Percentiles rank a stretch among this genome's conserved stretches.
phyloP scores from a whole-genome alignment of 352 stramenopile genomes.

The Phytophthora nicotianae region DNA sequence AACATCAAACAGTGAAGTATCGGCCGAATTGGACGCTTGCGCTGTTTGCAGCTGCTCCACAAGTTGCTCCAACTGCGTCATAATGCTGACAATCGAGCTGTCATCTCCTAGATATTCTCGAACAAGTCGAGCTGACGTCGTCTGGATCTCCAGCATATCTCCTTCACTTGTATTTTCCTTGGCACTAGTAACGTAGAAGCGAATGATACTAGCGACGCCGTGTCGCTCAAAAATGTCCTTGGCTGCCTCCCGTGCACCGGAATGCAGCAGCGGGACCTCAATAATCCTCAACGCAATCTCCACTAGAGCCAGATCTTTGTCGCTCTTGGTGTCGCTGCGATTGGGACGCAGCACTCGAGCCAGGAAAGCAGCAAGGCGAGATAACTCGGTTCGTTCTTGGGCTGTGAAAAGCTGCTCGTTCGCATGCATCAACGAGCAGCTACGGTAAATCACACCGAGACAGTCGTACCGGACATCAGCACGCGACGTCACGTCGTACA shows the following conservation, averaged over 20 bases:
- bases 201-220: conserved; percentile 58
- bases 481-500: conserved; percentile 61
- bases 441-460: conserved; percentile 55
- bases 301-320: conserved; percentile 39
- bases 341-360: conserved; percentile 60
- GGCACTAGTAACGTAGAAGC: conserved; percentile 43
- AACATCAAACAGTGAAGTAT: conserved; percentile 18
- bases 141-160: conserved; percentile 37
- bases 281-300: conserved; percentile 59
- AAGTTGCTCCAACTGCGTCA: conserved; percentile 39
- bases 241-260: conserved; percentile 20
- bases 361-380: conserved; percentile 55
- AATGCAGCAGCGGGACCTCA: conserved; percentile 40
- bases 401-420: conserved; percentile 33
- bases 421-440: conserved; percentile 46
- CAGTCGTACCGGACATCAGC: conserved; percentile 62
- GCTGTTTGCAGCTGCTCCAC: conserved; percentile 34
- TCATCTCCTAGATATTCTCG: conserved; percentile 46
- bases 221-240: conserved; percentile 58
- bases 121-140: conserved; percentile 38
- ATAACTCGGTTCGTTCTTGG: conserved; percentile 38
- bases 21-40: not conserved
- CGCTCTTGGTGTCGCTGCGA: conserved; percentile 16
- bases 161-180: conserved; percentile 27
- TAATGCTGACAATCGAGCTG: conserved; percentile 36